These are phyloP conservation scores for Solanum aculeatissimum DNA, from an alignment of 305 asterid genomes.

Conservation along the genomic window DNA sequence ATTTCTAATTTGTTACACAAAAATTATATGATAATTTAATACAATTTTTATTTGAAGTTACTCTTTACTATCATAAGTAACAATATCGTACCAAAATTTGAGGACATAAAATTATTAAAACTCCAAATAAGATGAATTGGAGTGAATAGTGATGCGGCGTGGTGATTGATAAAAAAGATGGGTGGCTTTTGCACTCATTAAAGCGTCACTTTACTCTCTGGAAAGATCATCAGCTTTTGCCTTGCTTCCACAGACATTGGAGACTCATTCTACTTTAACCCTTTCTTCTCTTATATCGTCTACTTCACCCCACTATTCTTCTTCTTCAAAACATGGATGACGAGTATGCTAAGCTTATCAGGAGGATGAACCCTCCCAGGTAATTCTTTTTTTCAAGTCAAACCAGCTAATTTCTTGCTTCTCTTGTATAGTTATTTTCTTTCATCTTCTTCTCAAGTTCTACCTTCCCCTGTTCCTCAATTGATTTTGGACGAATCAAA, in stretches of 20 bases:
- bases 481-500: neutral
- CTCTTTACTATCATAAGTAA: too few species aligned
- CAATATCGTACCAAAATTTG: too few species aligned
- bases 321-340: constrained; percentile 30
- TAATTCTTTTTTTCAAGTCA: neutral
- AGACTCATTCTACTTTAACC: constrained; percentile 4
- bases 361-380: constrained; percentile 82
- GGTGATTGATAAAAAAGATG: neutral
- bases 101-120: too few species aligned
- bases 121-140: too few species aligned
- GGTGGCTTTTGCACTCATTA: neutral
- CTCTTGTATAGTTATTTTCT: neutral
- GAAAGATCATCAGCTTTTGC: neutral
- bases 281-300: neutral
- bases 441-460: neutral
- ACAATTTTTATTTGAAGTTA: too few species aligned
- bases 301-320: neutral
- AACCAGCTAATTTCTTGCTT: neutral
- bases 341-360: constrained; percentile 58
- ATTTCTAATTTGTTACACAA: too few species aligned
- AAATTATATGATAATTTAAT: too few species aligned
- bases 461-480: neutral
- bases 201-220: neutral
- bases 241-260: constrained; percentile 32
- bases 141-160: neutral